Base-by-base conservation (phyloP, 2,329 filamentous ascomycete genomes). In the Torrubiella hemipterigena region DNA sequence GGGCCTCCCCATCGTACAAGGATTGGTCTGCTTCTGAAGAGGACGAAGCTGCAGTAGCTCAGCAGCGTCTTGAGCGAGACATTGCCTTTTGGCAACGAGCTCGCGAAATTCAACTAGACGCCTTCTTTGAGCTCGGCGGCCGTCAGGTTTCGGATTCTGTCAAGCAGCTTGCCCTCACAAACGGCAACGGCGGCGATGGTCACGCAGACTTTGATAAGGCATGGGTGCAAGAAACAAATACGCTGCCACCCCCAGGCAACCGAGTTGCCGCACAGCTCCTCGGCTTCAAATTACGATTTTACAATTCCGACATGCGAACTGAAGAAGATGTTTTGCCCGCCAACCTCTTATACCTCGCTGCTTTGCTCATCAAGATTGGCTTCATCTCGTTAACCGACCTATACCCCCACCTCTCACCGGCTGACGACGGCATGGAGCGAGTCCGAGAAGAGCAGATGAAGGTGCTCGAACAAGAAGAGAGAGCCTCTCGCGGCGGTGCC, bases 211-310 rank as follows among this genome's bases (percentile, higher is more conserved):
- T 73, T 17, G 73, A 75, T 34, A 64, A 67, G 6, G 67, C 79
- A 42, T 95, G 87, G 84, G 83, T 93, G 44, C 68, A 74, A 39
- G 64, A 73, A 36, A 95, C 89, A 3, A 79, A 77, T 34, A 93
- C 83, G 0, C 59, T 91, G 4, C 87, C 87, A 5, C 85, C 87
- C 2, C 67, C 72, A 18, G 91, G 93, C 18, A 98, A 95, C 51
- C 75, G 80, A 26, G 84, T 93, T 36, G 91, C 91, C 2, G 93
- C 93, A 18, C 91, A 96, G 51, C 69, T 98, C 4, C 75, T 98
- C 11, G 91, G 91, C 4, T 98, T 98, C 67, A 98, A 98, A 56
- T 70, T 98, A 30, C 82, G 84, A 11, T 98, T 94, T 54, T 98
- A 98, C 50, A 81, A 84, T 24, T 93, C 85, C 0, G 65, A 77